phyloP scores from a whole-genome alignment of 768 basidiomycete species.

The Russula vinacea region DNA sequence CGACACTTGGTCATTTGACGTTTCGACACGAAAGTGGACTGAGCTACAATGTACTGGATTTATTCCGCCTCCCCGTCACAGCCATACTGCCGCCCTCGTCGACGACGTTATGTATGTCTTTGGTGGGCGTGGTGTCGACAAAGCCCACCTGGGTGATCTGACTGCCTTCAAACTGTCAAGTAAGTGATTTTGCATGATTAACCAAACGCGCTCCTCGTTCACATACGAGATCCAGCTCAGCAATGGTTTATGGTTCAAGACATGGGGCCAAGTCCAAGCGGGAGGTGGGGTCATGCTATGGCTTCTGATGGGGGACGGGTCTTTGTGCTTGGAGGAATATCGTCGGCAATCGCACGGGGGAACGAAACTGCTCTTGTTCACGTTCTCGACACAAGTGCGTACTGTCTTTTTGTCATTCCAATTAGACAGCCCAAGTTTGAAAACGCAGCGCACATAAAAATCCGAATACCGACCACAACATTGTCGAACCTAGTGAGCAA shows the following conservation, averaged over 20 bases:
- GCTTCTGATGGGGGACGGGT: constrained; percentile 84
- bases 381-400: constrained; percentile 91
- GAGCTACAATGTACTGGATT: constrained; percentile 97
- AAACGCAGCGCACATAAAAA: constrained; percentile 84
- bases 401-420: constrained; percentile 3
- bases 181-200: constrained; percentile 44
- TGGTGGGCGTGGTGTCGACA: constrained; percentile 95
- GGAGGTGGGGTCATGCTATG: constrained; percentile 96
- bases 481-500: constrained; percentile 40
- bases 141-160: constrained; percentile 89
- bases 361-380: constrained; percentile 83
- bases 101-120: constrained; percentile 98
- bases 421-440: not conserved
- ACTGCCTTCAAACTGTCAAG: constrained; percentile 97
- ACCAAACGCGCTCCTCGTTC: not conserved
- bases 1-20: constrained; percentile 94
- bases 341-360: constrained; percentile 62
- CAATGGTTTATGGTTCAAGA: constrained; percentile 99
- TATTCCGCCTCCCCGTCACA: constrained; percentile 91
- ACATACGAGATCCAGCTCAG: constrained; percentile 56
- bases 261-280: constrained; percentile 94
- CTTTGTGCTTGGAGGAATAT: constrained; percentile 93
- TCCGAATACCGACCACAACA: constrained; percentile 54
- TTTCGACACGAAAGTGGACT: constrained; percentile 76
- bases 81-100: constrained; percentile 92